Evolutionary conservation across 805 yeast genomes (phyloP), one percentile per base, ranked within the genome.

Genomic region (Metschnikowia shivogae): DNA sequence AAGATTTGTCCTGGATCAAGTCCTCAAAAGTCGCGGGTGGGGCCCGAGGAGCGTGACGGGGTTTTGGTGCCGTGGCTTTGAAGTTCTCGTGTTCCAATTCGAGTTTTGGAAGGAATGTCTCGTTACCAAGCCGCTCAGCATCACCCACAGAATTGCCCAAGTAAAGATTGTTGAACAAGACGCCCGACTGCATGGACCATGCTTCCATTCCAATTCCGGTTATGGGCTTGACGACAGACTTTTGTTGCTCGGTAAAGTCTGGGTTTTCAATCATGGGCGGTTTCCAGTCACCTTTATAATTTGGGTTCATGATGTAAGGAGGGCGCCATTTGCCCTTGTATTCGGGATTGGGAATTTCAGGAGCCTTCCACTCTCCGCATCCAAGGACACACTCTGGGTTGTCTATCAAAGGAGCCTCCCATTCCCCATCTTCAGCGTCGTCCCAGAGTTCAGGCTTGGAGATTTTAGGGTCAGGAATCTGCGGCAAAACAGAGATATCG

Each of bases 161-260:
- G 62, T 89, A 90, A 49, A 89, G 79, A 67, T 89, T 87, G 62
- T 88, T 88, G 61, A 89, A 87, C 61, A 86, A 55, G 41, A 89
- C 78, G 40, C 86, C 78, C 35, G 74, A 73, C 52, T 86, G 83
- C 82, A 89, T 84, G 38, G 92, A 78, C 96, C 96, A 89, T 51
- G 89, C 70, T 64, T 89, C 97, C 58, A 90, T 86, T 7, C 95
- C 96, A 36, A 89, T 56, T 9, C 86, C 95, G 20, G 89, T 90
- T 51, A 88, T 78, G 29, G 82, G 78, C 22, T 41, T 32, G n/a
- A 43, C 32, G 6, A 35, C 47, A 54, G 79, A 82, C 46, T 84
- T 63, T 52, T 81, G 70, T 57, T 82, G 88, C 54, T 77, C 82
- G 53, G 63, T 78, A 63, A 75, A 87, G 30, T 78, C 73, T 5